These are phyloP conservation scores for Musa balbisiana DNA, from an alignment of 202 grass and related monocot genomes.

Conservation along the genomic window DNA sequence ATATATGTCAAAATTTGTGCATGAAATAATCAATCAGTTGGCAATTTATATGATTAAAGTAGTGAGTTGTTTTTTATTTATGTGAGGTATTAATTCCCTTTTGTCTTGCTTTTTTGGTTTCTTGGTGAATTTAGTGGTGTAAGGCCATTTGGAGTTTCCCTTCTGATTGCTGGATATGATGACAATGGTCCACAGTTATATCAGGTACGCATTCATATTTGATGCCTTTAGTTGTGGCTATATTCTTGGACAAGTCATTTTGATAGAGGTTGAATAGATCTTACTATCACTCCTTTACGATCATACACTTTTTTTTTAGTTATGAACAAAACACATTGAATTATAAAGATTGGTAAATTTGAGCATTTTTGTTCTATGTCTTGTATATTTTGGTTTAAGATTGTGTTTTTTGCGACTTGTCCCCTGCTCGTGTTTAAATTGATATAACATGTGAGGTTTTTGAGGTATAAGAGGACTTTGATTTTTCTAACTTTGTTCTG, in stretches of 20 bases:
- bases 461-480: too few species aligned
- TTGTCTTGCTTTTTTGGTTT: not conserved
- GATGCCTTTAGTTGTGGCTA: not conserved
- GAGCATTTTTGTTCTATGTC: too few species aligned
- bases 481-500: slow-evolving; percentile 9
- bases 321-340: too few species aligned
- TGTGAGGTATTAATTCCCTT: not conserved
- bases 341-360: too few species aligned
- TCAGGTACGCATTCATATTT: slow-evolving; percentile 43
- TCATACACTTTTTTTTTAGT: too few species aligned
- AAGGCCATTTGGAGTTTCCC: slow-evolving; percentile 90
- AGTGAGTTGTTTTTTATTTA: not conserved
- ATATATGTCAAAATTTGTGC: not conserved
- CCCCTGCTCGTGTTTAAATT: too few species aligned
- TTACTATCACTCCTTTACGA: too few species aligned
- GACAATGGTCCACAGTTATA: slow-evolving; percentile 94
- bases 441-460: too few species aligned
- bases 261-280: too few species aligned
- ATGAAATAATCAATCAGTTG: not conserved
- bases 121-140: slow-evolving; percentile 61
- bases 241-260: too few species aligned
- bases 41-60: not conserved
- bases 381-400: too few species aligned
- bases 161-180: slow-evolving; percentile 92
- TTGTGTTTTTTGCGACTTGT: too few species aligned